Conservation (phyloP, 305 asterid genomes). For the Solanum chacoense region DNA sequence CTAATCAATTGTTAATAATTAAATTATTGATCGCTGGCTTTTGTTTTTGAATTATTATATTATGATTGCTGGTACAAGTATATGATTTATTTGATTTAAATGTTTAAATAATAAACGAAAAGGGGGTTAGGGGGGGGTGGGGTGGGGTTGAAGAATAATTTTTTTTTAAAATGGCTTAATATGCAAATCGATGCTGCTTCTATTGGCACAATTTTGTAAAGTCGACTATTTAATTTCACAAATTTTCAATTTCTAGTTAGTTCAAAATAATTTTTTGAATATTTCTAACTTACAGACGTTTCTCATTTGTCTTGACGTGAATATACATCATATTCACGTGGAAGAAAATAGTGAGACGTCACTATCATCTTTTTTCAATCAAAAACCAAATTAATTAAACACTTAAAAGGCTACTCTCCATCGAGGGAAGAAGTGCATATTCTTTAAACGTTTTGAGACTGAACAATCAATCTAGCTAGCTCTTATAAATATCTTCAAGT, state of each 20-base stretch:
- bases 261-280: not conserved
- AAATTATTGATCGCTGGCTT: not conserved
- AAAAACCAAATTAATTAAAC: no score
- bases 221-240: not conserved
- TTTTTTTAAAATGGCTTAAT: not conserved
- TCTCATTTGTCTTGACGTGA: no score
- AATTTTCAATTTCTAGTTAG: not conserved
- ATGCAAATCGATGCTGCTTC: not conserved
- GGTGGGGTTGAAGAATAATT: no score
- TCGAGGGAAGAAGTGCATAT: not conserved
- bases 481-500: no score
- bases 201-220: not conserved
- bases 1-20: not conserved
- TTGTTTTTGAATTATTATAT: not conserved
- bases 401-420: not conserved
- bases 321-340: not conserved
- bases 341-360: not conserved
- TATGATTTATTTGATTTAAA: not conserved
- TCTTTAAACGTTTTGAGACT: no score
- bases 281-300: not conserved
- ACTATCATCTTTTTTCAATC: not conserved
- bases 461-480: no score
- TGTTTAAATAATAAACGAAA: not conserved
- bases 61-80: not conserved
- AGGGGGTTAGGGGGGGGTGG: rapidly evolving